A percentile compares a stretch with the other conserved stretches of the same genome.
These are phyloP conservation scores for Kingdonia uniflora DNA, from an alignment of 164 flowering plant genomes.

Conservation along the genomic window DNA sequence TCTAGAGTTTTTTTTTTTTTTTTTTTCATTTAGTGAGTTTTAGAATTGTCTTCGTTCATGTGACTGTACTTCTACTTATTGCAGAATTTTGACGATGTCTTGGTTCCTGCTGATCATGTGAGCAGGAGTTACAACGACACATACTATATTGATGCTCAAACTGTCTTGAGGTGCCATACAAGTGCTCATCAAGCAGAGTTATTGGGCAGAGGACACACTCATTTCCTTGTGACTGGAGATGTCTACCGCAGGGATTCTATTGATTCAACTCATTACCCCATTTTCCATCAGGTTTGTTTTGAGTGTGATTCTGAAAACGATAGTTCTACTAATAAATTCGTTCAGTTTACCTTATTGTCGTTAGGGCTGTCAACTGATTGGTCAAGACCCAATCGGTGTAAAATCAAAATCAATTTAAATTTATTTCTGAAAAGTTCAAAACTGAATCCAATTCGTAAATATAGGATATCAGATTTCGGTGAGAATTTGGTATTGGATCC, in stretches of 20 bases:
- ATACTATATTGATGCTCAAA: constrained; percentile 79
- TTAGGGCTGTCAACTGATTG: no score
- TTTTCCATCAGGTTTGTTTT: constrained; percentile 82
- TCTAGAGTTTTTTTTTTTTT: no score
- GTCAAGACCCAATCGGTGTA: no score
- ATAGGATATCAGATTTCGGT: no score
- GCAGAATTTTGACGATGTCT: constrained; percentile 99
- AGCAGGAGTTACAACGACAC: constrained; percentile 97
- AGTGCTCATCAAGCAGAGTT: constrained; percentile 98
- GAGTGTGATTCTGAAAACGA: background rate
- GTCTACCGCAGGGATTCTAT: constrained; percentile 93
- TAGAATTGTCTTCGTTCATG: no score
- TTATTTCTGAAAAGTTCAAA: no score
- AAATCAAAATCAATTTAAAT: no score
- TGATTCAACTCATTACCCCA: constrained; percentile 96
- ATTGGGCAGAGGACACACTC: constrained; percentile 61
- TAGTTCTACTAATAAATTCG: no score
- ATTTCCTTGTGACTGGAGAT: constrained; percentile 96
- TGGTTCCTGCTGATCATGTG: constrained; percentile 98
- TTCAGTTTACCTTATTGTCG: no score
- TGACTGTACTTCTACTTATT: constrained; percentile 19
- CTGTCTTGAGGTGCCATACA: constrained; percentile 95
- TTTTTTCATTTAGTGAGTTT: no score
- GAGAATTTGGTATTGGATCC: no score
- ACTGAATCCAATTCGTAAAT: no score